These are phyloP conservation scores for Ceriops tagal DNA, from an alignment of 345 rosid species.

Conservation along the genomic window DNA sequence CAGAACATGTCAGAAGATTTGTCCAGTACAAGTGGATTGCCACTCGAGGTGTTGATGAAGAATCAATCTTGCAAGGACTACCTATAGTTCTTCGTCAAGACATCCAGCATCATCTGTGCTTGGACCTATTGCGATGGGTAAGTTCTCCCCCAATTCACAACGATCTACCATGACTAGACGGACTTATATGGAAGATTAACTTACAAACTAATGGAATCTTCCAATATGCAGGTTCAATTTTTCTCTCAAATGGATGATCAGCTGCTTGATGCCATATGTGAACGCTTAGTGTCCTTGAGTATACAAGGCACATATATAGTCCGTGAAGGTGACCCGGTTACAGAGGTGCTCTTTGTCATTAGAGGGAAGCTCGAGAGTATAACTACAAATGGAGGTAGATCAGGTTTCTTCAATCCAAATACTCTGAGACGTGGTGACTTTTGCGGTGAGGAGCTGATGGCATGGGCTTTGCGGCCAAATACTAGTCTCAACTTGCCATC, in stretches of 20 bases:
- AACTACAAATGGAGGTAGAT: constrained; percentile 87
- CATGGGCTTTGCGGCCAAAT: constrained; percentile 94
- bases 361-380: constrained; percentile 90
- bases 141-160: constrained; percentile 7
- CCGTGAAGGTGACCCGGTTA: constrained; percentile 89
- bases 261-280: constrained; percentile 92
- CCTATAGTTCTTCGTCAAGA: constrained; percentile 49
- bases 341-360: constrained; percentile 86
- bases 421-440: constrained; percentile 84
- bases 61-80: constrained; percentile 37
- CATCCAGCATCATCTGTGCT: constrained; percentile 52
- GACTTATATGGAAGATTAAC: no score
- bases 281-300: constrained; percentile 75
- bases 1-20: constrained; percentile 39
- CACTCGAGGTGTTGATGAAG: constrained; percentile 52
- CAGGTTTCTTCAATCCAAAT: constrained; percentile 90
- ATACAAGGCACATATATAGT: constrained; percentile 80
- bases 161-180: background rate
- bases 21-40: constrained; percentile 58
- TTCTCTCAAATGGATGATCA: constrained; percentile 98
- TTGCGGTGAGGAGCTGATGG: constrained; percentile 88
- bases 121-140: constrained; percentile 53
- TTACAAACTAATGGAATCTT: background rate
- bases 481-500: constrained; percentile 68
- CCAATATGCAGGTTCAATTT: constrained; percentile 66